phyloP scores from a whole-genome alignment of 176 grass and related monocot species.

The Oryza longistaminata region DNA sequence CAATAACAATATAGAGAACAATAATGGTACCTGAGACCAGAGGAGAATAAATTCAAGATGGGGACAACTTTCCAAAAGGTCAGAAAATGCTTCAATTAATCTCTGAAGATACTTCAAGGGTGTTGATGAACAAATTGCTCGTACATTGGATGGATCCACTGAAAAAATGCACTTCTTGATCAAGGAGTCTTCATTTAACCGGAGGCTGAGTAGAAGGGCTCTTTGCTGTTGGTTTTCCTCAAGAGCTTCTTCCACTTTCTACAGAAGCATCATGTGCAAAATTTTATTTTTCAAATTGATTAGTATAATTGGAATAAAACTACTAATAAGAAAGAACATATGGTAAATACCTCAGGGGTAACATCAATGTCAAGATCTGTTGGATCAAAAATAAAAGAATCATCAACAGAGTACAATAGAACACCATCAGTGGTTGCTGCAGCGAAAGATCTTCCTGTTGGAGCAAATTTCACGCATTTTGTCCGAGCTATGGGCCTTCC shows the following conservation, averaged over 20 bases:
- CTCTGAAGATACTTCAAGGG: constrained; percentile 85
- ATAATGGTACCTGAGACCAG: constrained; percentile 72
- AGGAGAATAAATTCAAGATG: constrained; percentile 93
- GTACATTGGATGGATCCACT: constrained; percentile 63
- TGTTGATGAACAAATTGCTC: constrained; percentile 57
- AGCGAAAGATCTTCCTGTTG: constrained; percentile 91
- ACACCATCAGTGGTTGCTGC: constrained; percentile 97
- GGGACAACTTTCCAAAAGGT: constrained; percentile 83
- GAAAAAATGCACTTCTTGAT: constrained; percentile 96
- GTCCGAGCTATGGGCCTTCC: constrained; percentile 75
- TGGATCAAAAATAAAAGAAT: constrained; percentile 90
- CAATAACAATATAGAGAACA: neutral
- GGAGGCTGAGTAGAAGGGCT: constrained; percentile 81
- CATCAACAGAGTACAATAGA: constrained; percentile 82
- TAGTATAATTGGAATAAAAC: neutral
- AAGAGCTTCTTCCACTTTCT: constrained; percentile 95
- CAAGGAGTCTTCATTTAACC: constrained; percentile 82
- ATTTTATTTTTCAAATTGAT: constrained; percentile 4
- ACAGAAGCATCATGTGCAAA: constrained; percentile 16
- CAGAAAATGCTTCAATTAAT: constrained; percentile 77
- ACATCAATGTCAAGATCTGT: constrained; percentile 97
- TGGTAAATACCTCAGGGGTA: constrained; percentile 75
- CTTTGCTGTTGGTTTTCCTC: constrained; percentile 74
- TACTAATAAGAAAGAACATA: constrained; percentile 3
- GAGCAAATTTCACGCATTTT: constrained; percentile 90